phyloP scores from a whole-genome alignment of 768 basidiomycete species.

The Porpolomopsis calyptriformis region DNA sequence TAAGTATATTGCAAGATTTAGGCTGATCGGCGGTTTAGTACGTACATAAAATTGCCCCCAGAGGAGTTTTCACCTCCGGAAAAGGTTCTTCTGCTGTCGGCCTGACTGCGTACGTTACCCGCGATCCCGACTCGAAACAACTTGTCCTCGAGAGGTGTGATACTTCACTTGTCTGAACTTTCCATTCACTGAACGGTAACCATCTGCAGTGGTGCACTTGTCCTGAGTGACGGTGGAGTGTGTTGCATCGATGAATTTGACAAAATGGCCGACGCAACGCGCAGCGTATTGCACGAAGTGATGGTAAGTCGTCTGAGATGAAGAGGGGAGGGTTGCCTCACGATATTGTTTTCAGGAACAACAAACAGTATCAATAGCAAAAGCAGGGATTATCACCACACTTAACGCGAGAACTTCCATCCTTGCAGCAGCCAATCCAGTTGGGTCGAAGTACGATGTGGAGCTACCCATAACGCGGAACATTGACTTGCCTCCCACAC shows the following conservation, averaged over 20 bases:
- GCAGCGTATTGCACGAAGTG: slow-evolving; percentile 97
- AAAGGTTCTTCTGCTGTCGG: slow-evolving; percentile 98
- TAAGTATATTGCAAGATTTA: neutral
- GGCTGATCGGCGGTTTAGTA: slow-evolving; percentile 44
- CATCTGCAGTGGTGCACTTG: slow-evolving; percentile 70
- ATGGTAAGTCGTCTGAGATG: slow-evolving; percentile 50
- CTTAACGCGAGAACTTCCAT: slow-evolving; percentile 98
- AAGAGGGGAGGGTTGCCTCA: neutral
- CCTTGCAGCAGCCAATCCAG: slow-evolving; percentile 94
- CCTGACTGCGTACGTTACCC: slow-evolving; percentile 95
- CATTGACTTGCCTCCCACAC: slow-evolving; percentile 93
- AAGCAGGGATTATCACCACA: slow-evolving; percentile 97
- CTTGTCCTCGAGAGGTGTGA: slow-evolving; percentile 87
- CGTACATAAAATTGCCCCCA: slow-evolving; percentile 96
- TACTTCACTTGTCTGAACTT: neutral
- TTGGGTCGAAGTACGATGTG: slow-evolving; percentile 90
- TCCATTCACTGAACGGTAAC: neutral
- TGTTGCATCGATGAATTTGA: slow-evolving; percentile 99
- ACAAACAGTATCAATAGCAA: slow-evolving; percentile 98
- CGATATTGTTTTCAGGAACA: slow-evolving; percentile 58
- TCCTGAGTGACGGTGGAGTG: slow-evolving; percentile 90
- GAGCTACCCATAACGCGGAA: slow-evolving; percentile 88
- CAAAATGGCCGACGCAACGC: slow-evolving; percentile 97
- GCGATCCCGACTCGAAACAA: slow-evolving; percentile 97
- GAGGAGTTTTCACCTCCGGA: slow-evolving; percentile 95